phyloP scores from a whole-genome alignment of 208 protist species.

The Leishmania braziliensis region DNA sequence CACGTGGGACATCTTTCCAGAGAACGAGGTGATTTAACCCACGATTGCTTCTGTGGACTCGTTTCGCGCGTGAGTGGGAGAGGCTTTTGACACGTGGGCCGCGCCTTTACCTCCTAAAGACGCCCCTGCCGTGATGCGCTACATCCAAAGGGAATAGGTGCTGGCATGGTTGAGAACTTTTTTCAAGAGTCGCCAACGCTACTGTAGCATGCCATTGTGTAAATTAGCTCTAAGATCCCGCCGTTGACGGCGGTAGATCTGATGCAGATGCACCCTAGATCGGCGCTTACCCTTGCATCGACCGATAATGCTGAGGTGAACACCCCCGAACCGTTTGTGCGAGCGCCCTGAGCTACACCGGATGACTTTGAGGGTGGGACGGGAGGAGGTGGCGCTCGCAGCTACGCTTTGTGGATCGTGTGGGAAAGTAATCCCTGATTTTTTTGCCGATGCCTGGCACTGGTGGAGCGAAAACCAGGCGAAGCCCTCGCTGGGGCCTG shows the following conservation, averaged over 20 bases:
- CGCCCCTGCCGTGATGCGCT: constrained; percentile 39
- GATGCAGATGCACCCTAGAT: constrained; percentile 5
- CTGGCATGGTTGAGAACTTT: constrained; percentile 64
- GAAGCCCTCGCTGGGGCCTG: background rate
- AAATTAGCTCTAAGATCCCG: constrained; percentile 54
- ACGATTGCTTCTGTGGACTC: constrained; percentile 67
- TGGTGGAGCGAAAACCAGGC: background rate
- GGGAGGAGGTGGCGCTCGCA: background rate
- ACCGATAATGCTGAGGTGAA: background rate
- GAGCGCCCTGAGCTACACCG: background rate
- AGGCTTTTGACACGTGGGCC: constrained; percentile 66
- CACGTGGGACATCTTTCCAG: constrained; percentile 78
- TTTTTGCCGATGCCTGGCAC: background rate
- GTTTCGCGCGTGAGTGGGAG: constrained; percentile 56
- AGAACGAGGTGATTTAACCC: constrained; percentile 63
- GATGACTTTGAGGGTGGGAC: background rate
- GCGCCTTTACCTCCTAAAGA: constrained; percentile 37
- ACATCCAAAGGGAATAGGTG: constrained; percentile 53
- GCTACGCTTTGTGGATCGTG: background rate
- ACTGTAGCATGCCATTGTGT: constrained; percentile 38
- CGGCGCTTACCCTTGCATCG: constrained; percentile 4
- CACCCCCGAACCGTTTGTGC: background rate
- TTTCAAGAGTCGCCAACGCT: constrained; percentile 40
- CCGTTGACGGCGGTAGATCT: constrained; percentile 32
- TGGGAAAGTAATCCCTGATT: background rate